Percentiles rank a stretch among this genome's conserved stretches.
These are phyloP conservation scores for Trichoderma aggressivum DNA, from an alignment of 2,329 filamentous ascomycete species.

Conservation along the genomic window DNA sequence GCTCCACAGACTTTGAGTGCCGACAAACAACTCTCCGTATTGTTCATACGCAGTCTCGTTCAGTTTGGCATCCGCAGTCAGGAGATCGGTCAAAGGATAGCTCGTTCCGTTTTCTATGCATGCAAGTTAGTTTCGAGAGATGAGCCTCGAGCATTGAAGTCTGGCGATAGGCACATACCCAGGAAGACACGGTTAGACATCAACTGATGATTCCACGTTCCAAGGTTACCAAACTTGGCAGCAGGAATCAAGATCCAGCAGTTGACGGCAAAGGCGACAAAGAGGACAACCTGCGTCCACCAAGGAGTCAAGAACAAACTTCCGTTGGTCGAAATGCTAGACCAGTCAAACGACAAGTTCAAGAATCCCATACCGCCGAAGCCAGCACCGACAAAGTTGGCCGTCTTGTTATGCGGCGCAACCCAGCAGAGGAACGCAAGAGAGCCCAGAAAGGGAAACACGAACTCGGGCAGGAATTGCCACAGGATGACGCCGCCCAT, in stretches of 20 bases:
- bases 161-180: slow-evolving; percentile 20
- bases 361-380: slow-evolving; percentile 61
- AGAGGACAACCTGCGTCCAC: slow-evolving; percentile 57
- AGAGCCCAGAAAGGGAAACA: slow-evolving; percentile 57
- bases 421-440: slow-evolving; percentile 63
- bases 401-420: slow-evolving; percentile 53
- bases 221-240: slow-evolving; percentile 56
- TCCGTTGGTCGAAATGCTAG: slow-evolving; percentile 52
- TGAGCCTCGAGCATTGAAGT: not conserved
- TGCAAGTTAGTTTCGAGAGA: not conserved
- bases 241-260: slow-evolving; percentile 58
- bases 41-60: slow-evolving; percentile 48
- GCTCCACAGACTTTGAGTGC: slow-evolving; percentile 54
- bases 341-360: slow-evolving; percentile 59
- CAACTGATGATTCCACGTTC: slow-evolving; percentile 48
- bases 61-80: slow-evolving; percentile 37
- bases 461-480: slow-evolving; percentile 61
- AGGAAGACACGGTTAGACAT: slow-evolving; percentile 57
- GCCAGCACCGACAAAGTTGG: slow-evolving; percentile 59
- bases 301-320: slow-evolving; percentile 55
- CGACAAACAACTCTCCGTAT: slow-evolving; percentile 55
- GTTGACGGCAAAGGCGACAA: slow-evolving; percentile 52
- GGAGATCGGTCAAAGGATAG: slow-evolving; percentile 34
- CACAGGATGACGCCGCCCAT: slow-evolving; percentile 53
- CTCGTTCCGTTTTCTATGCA: slow-evolving; percentile 30